Evolutionary conservation across 169 alveolate species (phyloP), one percentile per base, ranked within the genome.

Genomic region (Plasmodium falciparum): DNA sequence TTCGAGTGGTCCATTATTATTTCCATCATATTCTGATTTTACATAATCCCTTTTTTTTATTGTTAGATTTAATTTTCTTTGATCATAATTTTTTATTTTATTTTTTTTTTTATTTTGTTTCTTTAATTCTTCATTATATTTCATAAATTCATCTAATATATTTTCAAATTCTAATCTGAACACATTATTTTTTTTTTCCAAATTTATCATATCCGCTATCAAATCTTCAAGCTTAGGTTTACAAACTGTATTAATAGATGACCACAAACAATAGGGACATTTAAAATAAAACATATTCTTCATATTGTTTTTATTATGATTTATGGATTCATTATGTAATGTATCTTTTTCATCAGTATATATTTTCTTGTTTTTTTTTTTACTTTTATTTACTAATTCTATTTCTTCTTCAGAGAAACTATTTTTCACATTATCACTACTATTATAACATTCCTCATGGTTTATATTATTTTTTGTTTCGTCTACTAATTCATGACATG

Each of bases 261-360:
- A 24, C 89, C 89, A 78, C 22, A 78, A 78, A 59, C 89, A 78
- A 50, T 78, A 78, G 26, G 75, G 70, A 15, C 89, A 78, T 26
- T 78, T 78, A 70, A 78, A 78, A 66, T 78, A 78, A 52, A 78
- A 78, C n/a, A 78, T 9, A 13, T 13, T 59, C 22, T 39, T 39
- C 65, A 72, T 26, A 39, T 72, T 20, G 13, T 49, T 15, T 29
- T 24, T 24, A 43, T 54, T 66, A 66, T 70, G 26, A 43, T 22
- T 43, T 66, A 49, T 78, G 56, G 12, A 17, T 22, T 20, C 67
- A 3, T 13, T 39, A 22, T 22, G 47, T 20, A 50, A 24, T 22
- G 20, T 71, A 47, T 24, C 54, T 22, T 66, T 33, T 26, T 72
- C 43, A 13, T 52, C 67, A 72, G 17, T 61, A 22, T 47, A 26